Base-by-base conservation (phyloP, 176 grass and related monocot species). In the Elaeis guineensis region DNA sequence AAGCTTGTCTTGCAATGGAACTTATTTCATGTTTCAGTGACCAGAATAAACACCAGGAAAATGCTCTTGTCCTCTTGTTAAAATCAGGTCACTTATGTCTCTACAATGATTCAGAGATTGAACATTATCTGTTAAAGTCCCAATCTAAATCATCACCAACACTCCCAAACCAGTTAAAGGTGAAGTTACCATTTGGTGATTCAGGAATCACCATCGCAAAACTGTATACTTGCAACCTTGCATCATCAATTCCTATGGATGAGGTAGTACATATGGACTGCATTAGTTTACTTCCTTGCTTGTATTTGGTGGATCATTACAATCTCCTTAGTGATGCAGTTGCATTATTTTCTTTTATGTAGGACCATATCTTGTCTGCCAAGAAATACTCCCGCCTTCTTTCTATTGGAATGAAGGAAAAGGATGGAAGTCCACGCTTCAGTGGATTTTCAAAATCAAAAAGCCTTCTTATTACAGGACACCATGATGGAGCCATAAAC, bases 51-150 rank as follows among this genome's bases (percentile, higher is more conserved):
- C 77, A 74, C 35, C 78, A 49, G 78, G 75, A 78, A 78, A 86
- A 29, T 89, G 57, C 49, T 75, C 84, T 98, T 55, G 76, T 82
- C 57, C 76, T 92, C 55, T 86, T 98, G 73, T 72, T 89, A 74
- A 92, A 88, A 79, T 92, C 93, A 58, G 84, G 93, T 62, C 64
- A 71, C 21, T 72, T 98, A 0, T 92, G 63, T 67, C 80, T 98
- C 66, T 91, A 80, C 24, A 84, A 98, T 78, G 87, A 98, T 83
- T 92, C 73, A 66, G 84, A 89, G 69, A 92, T 92, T 59, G 84
- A 89, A 67, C 75, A 63, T 3, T 92, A 86, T 59, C 76, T 98
- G 54, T 62, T 82, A 60, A 75, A 92, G 49, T 89, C 72, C 28
- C 93, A 98, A 66, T 83, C 78, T 67, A 92, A 84, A 76, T 85